These are phyloP conservation scores for Talaromyces sp. DNA, from an alignment of 2,329 filamentous ascomycete genomes.

Conservation along the genomic window DNA sequence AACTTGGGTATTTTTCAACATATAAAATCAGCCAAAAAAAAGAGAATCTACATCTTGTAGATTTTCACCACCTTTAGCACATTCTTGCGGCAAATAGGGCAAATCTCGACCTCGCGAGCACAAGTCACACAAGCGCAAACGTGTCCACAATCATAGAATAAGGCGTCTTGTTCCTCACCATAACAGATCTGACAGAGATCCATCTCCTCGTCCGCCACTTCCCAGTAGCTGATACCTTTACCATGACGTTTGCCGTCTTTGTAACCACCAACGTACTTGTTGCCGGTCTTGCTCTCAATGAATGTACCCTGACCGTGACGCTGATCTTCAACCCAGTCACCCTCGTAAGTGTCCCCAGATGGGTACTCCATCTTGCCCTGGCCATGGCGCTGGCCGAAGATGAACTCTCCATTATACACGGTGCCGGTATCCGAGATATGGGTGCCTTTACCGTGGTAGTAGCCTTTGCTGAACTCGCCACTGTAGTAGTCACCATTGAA, in stretches of 20 bases:
- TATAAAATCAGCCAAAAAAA: not conserved
- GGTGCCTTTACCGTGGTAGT: slow-evolving; percentile 52
- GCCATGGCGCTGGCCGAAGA: slow-evolving; percentile 50
- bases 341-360: slow-evolving; percentile 47
- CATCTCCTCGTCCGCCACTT: slow-evolving; percentile 57
- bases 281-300: slow-evolving; percentile 52
- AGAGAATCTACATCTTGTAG: slow-evolving; percentile 38
- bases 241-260: slow-evolving; percentile 56
- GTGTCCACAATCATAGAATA: slow-evolving; percentile 61
- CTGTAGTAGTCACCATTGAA: slow-evolving; percentile 55
- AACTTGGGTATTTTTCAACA: slow-evolving; percentile 7
- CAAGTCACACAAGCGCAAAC: slow-evolving; percentile 58
- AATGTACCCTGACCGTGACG: slow-evolving; percentile 54
- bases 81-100: slow-evolving; percentile 56
- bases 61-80: slow-evolving; percentile 56
- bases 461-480: slow-evolving; percentile 47
- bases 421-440: slow-evolving; percentile 51
- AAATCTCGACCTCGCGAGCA: slow-evolving; percentile 54
- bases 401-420: slow-evolving; percentile 53
- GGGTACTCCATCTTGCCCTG: slow-evolving; percentile 55
- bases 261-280: slow-evolving; percentile 58
- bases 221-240: slow-evolving; percentile 58
- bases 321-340: slow-evolving; percentile 43
- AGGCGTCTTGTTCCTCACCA: slow-evolving; percentile 53
- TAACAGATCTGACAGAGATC: slow-evolving; percentile 59